Evolutionary conservation across 2,329 filamentous ascomycete genomes (phyloP).

Genomic region (Pseudogymnoascus sp.): DNA sequence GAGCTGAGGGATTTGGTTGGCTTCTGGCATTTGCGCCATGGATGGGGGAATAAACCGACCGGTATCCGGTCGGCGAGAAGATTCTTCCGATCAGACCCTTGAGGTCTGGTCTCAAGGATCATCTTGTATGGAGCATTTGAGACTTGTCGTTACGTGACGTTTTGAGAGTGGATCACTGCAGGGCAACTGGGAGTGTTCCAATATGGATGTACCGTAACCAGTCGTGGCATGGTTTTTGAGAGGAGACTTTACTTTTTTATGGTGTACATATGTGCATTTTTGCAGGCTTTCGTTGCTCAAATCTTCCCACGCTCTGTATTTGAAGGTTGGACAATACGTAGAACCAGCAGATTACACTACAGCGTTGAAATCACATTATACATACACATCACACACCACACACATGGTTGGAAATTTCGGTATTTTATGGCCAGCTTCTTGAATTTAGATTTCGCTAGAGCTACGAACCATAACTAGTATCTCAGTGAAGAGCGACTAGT

Average conservation of each 20-base stretch:
- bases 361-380: neutral
- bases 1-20: conserved; percentile 4
- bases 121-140: neutral
- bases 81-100: conserved; percentile 6
- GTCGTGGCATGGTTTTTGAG: too few species aligned
- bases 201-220: neutral
- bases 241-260: neutral
- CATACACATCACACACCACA: neutral
- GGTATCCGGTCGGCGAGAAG: neutral
- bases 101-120: neutral
- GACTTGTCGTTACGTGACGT: neutral
- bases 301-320: neutral
- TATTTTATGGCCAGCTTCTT: neutral
- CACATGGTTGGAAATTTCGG: conserved; percentile 13
- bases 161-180: neutral
- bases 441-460: conserved; percentile 10
- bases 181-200: too few species aligned
- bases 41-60: neutral
- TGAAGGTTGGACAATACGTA: neutral
- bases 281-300: neutral
- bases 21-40: neutral
- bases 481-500: conserved; percentile 17
- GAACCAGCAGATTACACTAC: neutral
- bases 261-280: neutral
- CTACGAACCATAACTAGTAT: conserved; percentile 17